Conservation (phyloP, 2,329 filamentous ascomycete species). For the Clarireedia monteithiana region DNA sequence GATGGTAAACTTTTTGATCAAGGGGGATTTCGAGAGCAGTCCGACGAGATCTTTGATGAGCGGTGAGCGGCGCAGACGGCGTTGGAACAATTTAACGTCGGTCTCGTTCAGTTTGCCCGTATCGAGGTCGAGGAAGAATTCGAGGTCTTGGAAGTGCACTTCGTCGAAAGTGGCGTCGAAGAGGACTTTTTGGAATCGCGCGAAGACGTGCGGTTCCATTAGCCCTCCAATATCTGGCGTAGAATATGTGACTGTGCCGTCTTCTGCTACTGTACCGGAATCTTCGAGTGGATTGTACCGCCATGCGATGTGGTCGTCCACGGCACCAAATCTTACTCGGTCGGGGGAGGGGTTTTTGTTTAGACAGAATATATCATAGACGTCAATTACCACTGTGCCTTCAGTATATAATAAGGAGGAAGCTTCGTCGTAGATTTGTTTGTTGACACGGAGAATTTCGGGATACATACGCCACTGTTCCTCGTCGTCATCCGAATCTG, state of each 20-base stretch:
- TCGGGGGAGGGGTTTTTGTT: too few relatives aligned
- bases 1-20: slow-evolving; percentile 10
- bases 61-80: slow-evolving; percentile 1
- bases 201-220: too few relatives aligned
- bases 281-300: too few relatives aligned
- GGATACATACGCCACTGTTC: neutral
- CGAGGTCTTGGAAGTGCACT: neutral
- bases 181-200: too few relatives aligned
- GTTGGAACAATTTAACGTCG: slow-evolving; percentile 5
- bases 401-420: slow-evolving; percentile 11
- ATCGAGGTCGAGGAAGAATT: slow-evolving; percentile 13
- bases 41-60: slow-evolving; percentile 15
- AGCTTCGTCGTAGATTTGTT: slow-evolving; percentile 15
- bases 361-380: too few relatives aligned
- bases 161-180: neutral
- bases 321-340: too few relatives aligned
- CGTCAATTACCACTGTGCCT: neutral
- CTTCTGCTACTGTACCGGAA: too few relatives aligned
- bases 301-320: too few relatives aligned
- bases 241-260: too few relatives aligned
- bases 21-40: slow-evolving; percentile 8
- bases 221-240: too few relatives aligned
- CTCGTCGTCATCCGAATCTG: neutral
- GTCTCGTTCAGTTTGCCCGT: neutral
- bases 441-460: slow-evolving; percentile 6